A percentile compares a stretch with the other conserved stretches of the same genome.
Evolutionary conservation across 2,329 filamentous ascomycete genomes (phyloP).

Genomic region (Coccinonectria pachysandricola): DNA sequence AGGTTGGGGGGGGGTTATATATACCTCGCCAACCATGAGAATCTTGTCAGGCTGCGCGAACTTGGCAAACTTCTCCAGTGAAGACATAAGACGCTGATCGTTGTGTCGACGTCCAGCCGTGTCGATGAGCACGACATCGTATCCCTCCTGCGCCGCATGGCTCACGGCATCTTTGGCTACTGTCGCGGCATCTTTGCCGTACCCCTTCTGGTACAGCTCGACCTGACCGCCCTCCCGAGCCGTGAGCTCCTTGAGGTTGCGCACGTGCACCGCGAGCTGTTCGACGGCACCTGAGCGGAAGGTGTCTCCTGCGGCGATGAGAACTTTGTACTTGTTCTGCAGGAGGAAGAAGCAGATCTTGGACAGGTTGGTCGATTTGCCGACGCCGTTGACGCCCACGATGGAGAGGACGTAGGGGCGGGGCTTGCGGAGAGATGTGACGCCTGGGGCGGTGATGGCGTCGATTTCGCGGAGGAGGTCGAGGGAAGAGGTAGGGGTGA

Average conservation of each 20-base stretch:
- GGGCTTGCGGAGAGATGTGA: constrained; percentile 48
- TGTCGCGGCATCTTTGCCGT: constrained; percentile 92
- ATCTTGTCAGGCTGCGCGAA: constrained; percentile 96
- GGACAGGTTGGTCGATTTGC: constrained; percentile 93
- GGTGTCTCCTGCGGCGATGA: constrained; percentile 91
- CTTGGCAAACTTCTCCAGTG: constrained; percentile 93
- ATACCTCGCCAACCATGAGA: constrained; percentile 71
- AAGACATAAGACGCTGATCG: constrained; percentile 91
- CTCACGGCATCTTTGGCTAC: constrained; percentile 91
- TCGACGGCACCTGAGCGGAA: constrained; percentile 96
- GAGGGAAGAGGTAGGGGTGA: constrained; percentile 88
- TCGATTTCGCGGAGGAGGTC: constrained; percentile 92
- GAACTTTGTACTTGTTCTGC: constrained; percentile 91
- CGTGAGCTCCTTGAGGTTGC: constrained; percentile 83
- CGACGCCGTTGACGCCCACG: constrained; percentile 95
- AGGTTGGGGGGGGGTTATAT: constrained; percentile 3
- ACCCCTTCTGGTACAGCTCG: constrained; percentile 92
- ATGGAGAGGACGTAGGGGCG: constrained; percentile 97
- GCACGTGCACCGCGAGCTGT: constrained; percentile 89
- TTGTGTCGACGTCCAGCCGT: constrained; percentile 93
- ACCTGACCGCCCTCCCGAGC: constrained; percentile 75
- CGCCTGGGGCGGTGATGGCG: constrained; percentile 57
- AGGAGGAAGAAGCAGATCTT: constrained; percentile 98
- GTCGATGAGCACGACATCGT: constrained; percentile 93
- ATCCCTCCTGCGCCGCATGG: constrained; percentile 63